phyloP scores from a whole-genome alignment of 1,139 yeast genomes.

The Lizanozyma gosingica region DNA sequence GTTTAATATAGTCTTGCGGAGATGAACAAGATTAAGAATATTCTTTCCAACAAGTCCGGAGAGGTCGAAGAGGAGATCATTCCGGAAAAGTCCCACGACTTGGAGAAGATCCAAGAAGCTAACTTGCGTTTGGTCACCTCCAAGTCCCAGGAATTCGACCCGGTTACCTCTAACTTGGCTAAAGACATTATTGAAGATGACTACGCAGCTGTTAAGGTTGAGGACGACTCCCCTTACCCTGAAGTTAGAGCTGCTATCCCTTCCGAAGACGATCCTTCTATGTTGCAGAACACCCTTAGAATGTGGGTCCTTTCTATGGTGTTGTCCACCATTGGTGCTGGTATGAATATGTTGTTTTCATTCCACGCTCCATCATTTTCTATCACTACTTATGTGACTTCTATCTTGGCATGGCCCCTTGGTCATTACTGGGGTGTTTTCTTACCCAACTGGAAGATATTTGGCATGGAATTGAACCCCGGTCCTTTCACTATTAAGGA shows the following conservation, averaged over 20 bases:
- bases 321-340: slow-evolving; percentile 52
- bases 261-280: slow-evolving; percentile 42
- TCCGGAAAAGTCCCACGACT: slow-evolving; percentile 7
- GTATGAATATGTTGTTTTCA: slow-evolving; percentile 51
- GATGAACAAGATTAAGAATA: background rate
- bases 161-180: slow-evolving; percentile 22
- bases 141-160: slow-evolving; percentile 28
- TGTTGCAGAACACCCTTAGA: slow-evolving; percentile 55
- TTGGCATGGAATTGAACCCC: slow-evolving; percentile 44
- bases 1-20: too few species aligned
- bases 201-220: slow-evolving; percentile 33
- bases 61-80: background rate
- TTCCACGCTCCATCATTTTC: slow-evolving; percentile 49
- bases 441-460: slow-evolving; percentile 40
- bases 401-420: slow-evolving; percentile 55
- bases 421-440: slow-evolving; percentile 43
- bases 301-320: slow-evolving; percentile 48
- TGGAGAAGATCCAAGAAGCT: slow-evolving; percentile 15
- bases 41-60: background rate
- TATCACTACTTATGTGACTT: slow-evolving; percentile 47
- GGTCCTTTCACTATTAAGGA: slow-evolving; percentile 59
- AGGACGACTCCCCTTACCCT: slow-evolving; percentile 56
- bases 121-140: slow-evolving; percentile 17
- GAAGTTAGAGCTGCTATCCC: slow-evolving; percentile 69
- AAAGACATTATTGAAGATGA: slow-evolving; percentile 24